Evolutionary conservation across 495 filamentous ascomycete species (phyloP).

Genomic region (Penicillium bovifimosum): DNA sequence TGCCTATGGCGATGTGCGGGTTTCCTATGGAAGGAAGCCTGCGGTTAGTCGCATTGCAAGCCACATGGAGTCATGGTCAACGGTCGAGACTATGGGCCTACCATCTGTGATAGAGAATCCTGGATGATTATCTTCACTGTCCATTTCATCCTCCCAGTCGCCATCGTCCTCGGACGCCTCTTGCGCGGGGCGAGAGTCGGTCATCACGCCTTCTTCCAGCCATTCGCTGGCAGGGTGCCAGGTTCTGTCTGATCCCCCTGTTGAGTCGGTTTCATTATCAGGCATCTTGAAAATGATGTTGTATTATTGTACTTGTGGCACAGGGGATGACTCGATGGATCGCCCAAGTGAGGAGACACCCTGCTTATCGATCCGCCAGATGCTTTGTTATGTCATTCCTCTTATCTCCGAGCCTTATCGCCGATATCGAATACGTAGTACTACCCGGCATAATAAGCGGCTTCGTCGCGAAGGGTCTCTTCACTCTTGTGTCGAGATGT

Average conservation of each 20-base stretch:
- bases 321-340: neutral
- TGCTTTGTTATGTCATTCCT: slow-evolving; percentile 10
- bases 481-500: too few relatives aligned
- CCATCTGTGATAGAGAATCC: slow-evolving; percentile 33
- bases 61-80: slow-evolving; percentile 14
- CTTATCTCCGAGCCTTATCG: slow-evolving; percentile 1
- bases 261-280: slow-evolving; percentile 5
- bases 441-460: too few relatives aligned
- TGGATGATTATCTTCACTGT: slow-evolving; percentile 49
- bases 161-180: slow-evolving; percentile 10
- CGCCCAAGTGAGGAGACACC: slow-evolving; percentile 8
- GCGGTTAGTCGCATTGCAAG: slow-evolving; percentile 19
- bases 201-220: slow-evolving; percentile 33
- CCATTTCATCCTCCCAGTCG: slow-evolving; percentile 19
- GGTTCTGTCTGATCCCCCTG: slow-evolving; percentile 6
- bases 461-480: too few relatives aligned
- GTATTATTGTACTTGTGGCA: neutral
- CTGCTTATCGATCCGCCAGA: slow-evolving; percentile 21
- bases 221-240: slow-evolving; percentile 40
- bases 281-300: slow-evolving; percentile 11
- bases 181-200: slow-evolving; percentile 20
- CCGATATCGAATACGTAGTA: slow-evolving; percentile 3
- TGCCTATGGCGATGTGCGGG: slow-evolving; percentile 31
- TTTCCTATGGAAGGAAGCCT: slow-evolving; percentile 9
- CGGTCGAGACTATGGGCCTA: slow-evolving; percentile 32